Percentiles rank a stretch among this genome's conserved stretches.
Conservation (phyloP, 202 grass and related monocot species). For the Setaria italica region DNA sequence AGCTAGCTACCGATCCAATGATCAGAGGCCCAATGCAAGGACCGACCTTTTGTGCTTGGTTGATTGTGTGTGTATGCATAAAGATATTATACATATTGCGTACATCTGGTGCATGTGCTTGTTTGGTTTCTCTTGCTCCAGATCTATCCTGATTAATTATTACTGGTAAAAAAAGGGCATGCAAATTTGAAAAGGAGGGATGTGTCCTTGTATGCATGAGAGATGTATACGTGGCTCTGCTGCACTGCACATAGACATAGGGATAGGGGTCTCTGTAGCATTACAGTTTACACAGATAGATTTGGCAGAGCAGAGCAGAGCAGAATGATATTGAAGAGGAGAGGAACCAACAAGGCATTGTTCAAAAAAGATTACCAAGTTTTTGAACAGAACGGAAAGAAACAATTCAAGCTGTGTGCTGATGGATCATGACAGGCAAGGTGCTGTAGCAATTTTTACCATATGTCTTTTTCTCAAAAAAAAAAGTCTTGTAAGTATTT, state of each 20-base stretch:
- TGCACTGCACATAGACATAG: background rate
- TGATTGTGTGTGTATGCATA: background rate
- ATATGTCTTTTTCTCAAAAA: too few relatives aligned
- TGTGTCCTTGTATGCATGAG: conserved; percentile 12
- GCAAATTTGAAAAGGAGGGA: background rate
- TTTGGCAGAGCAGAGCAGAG: background rate
- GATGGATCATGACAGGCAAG: background rate
- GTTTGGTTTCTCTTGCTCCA: background rate
- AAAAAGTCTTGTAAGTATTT: too few relatives aligned
- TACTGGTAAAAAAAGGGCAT: background rate
- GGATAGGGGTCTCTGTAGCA: background rate
- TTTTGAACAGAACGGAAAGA: background rate
- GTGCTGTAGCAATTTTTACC: too few relatives aligned
- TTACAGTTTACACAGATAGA: background rate
- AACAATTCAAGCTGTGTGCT: background rate
- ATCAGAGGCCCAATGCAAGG: background rate
- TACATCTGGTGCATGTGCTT: conserved; percentile 27
- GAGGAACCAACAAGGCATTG: background rate
- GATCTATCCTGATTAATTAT: background rate
- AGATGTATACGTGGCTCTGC: background rate
- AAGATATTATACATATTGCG: background rate
- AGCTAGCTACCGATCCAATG: background rate
- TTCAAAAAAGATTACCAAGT: background rate
- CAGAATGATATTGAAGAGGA: too few relatives aligned
- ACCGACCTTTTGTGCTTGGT: background rate